Percentiles rank a stretch among this genome's conserved stretches.
Conservation (phyloP, 2,329 filamentous ascomycete species). For the Escovopsis weberi region DNA sequence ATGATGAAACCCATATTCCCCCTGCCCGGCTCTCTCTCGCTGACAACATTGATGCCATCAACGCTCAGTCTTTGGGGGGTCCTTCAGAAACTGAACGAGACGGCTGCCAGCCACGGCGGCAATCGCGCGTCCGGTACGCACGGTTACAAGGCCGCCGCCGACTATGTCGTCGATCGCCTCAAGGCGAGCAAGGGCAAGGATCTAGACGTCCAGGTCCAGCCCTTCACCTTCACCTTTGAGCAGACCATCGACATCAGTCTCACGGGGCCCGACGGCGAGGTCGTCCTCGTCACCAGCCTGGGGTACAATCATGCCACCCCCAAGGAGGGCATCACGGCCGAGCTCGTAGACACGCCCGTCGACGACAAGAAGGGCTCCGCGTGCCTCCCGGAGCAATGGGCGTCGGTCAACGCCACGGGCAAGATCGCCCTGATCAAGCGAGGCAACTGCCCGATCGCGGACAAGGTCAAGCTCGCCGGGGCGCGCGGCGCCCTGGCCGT, state of each 20-base stretch:
- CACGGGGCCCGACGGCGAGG: constrained; percentile 28
- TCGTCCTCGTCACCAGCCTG: constrained; percentile 28
- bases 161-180: constrained; percentile 37
- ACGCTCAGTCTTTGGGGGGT: constrained; percentile 33
- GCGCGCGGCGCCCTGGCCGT: constrained; percentile 26
- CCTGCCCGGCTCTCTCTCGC: too few relatives aligned
- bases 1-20: too few relatives aligned
- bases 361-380: constrained; percentile 21
- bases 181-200: constrained; percentile 23
- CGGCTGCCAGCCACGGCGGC: constrained; percentile 39
- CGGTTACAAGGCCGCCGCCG: constrained; percentile 42
- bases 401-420: constrained; percentile 24
- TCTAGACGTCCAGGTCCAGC: constrained; percentile 30
- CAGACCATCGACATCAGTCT: constrained; percentile 27
- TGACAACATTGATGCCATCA: too few relatives aligned
- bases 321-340: constrained; percentile 18
- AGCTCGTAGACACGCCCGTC: constrained; percentile 20
- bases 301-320: constrained; percentile 32
- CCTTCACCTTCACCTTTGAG: constrained; percentile 31
- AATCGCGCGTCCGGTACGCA: constrained; percentile 46
- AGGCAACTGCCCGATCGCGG: constrained; percentile 25
- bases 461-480: constrained; percentile 28
- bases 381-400: constrained; percentile 28
- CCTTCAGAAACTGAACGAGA: constrained; percentile 38
- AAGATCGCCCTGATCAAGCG: constrained; percentile 32